Conservation (phyloP, 495 filamentous ascomycete species). For the Pyrenopolyporus hunteri region DNA sequence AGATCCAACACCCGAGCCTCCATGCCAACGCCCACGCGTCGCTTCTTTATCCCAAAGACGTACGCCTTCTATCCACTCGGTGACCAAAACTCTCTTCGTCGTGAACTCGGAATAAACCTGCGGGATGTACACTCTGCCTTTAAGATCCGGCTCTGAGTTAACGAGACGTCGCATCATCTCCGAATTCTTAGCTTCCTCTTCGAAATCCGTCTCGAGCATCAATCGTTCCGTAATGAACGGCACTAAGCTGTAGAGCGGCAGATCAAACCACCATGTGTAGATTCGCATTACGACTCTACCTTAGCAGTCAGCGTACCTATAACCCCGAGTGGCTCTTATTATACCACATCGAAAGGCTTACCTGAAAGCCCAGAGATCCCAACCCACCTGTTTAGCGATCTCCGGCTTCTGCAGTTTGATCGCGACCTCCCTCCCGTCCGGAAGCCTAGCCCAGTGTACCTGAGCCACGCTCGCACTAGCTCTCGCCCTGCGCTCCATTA, state of each 20-base stretch:
- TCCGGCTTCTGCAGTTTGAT: slow-evolving; percentile 97
- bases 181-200: slow-evolving; percentile 86
- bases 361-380: slow-evolving; percentile 97
- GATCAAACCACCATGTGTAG: slow-evolving; percentile 82
- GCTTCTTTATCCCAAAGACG: slow-evolving; percentile 87
- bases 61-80: slow-evolving; percentile 96
- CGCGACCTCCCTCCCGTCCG: slow-evolving; percentile 87
- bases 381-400: slow-evolving; percentile 84
- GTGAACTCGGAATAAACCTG: slow-evolving; percentile 81
- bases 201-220: slow-evolving; percentile 90
- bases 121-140: slow-evolving; percentile 84
- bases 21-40: slow-evolving; percentile 75
- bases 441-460: slow-evolving; percentile 89
- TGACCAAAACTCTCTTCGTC: slow-evolving; percentile 85
- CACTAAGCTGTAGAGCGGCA: slow-evolving; percentile 86
- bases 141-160: slow-evolving; percentile 74
- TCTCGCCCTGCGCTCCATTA: slow-evolving; percentile 86
- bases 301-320: neutral
- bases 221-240: slow-evolving; percentile 89
- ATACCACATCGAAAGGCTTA: slow-evolving; percentile 48
- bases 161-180: slow-evolving; percentile 81
- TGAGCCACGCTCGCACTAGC: slow-evolving; percentile 94
- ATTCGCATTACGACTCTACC: slow-evolving; percentile 71
- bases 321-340: neutral
- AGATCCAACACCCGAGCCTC: slow-evolving; percentile 74